phyloP scores from a whole-genome alignment of 2,329 filamentous ascomycete species.

The Fusarium sp. region DNA sequence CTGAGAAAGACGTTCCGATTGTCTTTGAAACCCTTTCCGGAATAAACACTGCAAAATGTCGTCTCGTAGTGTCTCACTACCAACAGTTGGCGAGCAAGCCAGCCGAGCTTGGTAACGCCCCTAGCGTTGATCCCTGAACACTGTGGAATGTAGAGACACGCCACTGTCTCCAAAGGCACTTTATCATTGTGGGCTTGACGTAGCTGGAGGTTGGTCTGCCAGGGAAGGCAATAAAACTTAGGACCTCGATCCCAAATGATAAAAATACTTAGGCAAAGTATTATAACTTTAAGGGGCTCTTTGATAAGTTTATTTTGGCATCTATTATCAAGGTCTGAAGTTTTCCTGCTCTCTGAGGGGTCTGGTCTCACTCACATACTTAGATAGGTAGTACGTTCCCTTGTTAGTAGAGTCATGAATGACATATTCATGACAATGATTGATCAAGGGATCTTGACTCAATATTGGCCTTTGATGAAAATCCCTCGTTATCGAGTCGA shows the following conservation, averaged over 20 bases:
- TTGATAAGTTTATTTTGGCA: too few relatives aligned
- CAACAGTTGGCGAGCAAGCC: slow-evolving; percentile 16
- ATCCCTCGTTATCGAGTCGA: not conserved
- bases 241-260: too few relatives aligned
- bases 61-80: slow-evolving; percentile 25
- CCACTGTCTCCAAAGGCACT: slow-evolving; percentile 25
- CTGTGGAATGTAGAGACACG: slow-evolving; percentile 29
- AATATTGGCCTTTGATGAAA: not conserved
- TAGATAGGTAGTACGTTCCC: not conserved
- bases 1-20: slow-evolving; percentile 10
- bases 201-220: slow-evolving; percentile 17
- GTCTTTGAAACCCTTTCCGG: slow-evolving; percentile 25
- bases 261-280: too few relatives aligned
- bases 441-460: not conserved
- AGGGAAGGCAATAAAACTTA: too few relatives aligned
- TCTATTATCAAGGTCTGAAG: too few relatives aligned
- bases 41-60: slow-evolving; percentile 12
- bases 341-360: too few relatives aligned
- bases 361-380: not conserved
- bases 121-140: slow-evolving; percentile 27
- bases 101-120: slow-evolving; percentile 33
- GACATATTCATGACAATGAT: slow-evolving; percentile 5
- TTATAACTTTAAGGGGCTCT: too few relatives aligned
- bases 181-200: slow-evolving; percentile 12
- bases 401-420: not conserved